Conservation (phyloP, 2,329 filamentous ascomycete genomes). For the Paraphaeosphaeria minitans region DNA sequence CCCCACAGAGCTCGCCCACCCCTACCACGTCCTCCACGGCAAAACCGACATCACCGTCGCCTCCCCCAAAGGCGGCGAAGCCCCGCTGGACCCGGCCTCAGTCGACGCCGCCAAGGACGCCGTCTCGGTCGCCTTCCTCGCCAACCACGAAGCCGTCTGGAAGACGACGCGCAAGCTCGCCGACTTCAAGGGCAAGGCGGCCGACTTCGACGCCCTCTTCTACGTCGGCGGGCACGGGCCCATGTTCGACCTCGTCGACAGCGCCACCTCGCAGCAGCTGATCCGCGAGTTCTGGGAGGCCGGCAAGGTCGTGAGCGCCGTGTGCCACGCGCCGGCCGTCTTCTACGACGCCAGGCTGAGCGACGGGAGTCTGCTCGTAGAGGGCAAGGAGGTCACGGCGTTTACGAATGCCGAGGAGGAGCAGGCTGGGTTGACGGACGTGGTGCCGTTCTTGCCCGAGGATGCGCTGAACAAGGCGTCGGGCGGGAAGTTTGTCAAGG, state of each 20-base stretch:
- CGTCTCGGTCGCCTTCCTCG: conserved; percentile 47
- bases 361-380: conserved; percentile 60
- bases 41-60: conserved; percentile 48
- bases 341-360: conserved; percentile 61
- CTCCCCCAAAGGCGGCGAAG: conserved; percentile 46
- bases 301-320: conserved; percentile 67
- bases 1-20: conserved; percentile 37
- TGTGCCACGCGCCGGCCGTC: conserved; percentile 72
- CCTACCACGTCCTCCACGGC: conserved; percentile 46
- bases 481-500: conserved; percentile 63
- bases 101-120: conserved; percentile 56
- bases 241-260: conserved; percentile 69
- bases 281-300: conserved; percentile 66
- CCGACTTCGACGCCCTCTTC: conserved; percentile 67
- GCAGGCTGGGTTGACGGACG: conserved; percentile 45
- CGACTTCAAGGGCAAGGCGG: conserved; percentile 60
- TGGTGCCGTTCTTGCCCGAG: conserved; percentile 67
- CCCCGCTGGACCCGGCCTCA: conserved; percentile 45
- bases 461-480: conserved; percentile 57
- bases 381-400: conserved; percentile 63
- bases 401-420: conserved; percentile 65
- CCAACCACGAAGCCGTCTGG: conserved; percentile 64
- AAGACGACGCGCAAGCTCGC: conserved; percentile 65
- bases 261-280: conserved; percentile 62
- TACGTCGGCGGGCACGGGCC: conserved; percentile 66